Evolutionary conservation across 2,329 filamentous ascomycete genomes (phyloP).

Genomic region (Chalaropsis thielavioides): DNA sequence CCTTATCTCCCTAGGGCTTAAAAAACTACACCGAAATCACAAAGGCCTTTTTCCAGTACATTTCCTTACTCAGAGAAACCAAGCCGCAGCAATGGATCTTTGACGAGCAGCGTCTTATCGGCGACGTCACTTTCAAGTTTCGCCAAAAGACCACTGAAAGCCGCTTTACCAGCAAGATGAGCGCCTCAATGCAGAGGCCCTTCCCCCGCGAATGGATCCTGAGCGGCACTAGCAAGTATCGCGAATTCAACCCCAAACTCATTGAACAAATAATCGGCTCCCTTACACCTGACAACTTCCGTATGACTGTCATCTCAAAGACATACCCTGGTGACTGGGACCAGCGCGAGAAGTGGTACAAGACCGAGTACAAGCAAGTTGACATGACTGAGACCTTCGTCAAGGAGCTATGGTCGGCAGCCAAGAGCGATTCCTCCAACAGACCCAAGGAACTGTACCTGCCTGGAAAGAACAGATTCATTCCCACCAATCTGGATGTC

Average conservation of each 20-base stretch:
- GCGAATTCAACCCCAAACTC: slow-evolving; percentile 63
- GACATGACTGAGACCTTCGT: slow-evolving; percentile 66
- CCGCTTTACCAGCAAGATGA: slow-evolving; percentile 73
- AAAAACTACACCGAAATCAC: slow-evolving; percentile 69
- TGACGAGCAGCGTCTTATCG: slow-evolving; percentile 76
- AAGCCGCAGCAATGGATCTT: slow-evolving; percentile 87
- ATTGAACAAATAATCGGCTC: slow-evolving; percentile 62
- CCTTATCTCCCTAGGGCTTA: slow-evolving; percentile 38
- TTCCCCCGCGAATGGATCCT: slow-evolving; percentile 76
- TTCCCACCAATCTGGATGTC: slow-evolving; percentile 82
- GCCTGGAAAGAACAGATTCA: slow-evolving; percentile 89
- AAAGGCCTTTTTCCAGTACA: slow-evolving; percentile 80
- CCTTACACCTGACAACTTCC: slow-evolving; percentile 77
- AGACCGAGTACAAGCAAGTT: slow-evolving; percentile 79
- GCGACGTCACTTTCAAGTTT: slow-evolving; percentile 90
- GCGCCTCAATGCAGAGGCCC: slow-evolving; percentile 80
- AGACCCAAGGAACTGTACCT: slow-evolving; percentile 63
- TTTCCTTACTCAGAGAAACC: slow-evolving; percentile 66
- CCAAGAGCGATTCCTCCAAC: slow-evolving; percentile 39
- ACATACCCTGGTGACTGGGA: slow-evolving; percentile 75
- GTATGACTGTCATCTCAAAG: slow-evolving; percentile 68
- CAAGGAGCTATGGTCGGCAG: slow-evolving; percentile 51
- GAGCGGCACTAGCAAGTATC: slow-evolving; percentile 61
- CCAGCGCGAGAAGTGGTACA: slow-evolving; percentile 91
- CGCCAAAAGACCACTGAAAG: slow-evolving; percentile 84